phyloP scores from a whole-genome alignment of 805 yeast species.

The Kurtzmaniella fragi region DNA sequence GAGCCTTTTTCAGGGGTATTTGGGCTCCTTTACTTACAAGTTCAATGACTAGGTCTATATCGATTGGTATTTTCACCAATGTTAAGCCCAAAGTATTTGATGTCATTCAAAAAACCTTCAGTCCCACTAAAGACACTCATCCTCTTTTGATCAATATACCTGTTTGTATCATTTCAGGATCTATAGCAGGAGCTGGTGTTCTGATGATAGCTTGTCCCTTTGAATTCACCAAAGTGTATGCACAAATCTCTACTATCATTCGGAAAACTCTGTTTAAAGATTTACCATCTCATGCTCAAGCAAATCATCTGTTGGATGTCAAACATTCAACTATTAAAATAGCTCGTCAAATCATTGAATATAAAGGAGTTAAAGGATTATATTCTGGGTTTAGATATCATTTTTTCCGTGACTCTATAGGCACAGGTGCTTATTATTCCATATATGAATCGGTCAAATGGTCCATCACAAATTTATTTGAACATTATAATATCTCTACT shows the following conservation, averaged over 20 bases:
- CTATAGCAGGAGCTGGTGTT: constrained; percentile 59
- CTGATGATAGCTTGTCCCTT: constrained; percentile 75
- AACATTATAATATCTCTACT: constrained; percentile 20
- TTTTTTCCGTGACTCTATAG: constrained; percentile 60
- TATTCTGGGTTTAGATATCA: constrained; percentile 74
- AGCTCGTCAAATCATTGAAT: constrained; percentile 42
- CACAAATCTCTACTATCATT: constrained; percentile 61
- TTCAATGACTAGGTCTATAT: constrained; percentile 58
- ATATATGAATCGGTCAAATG: constrained; percentile 70
- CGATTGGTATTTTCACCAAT: constrained; percentile 58
- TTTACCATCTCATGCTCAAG: constrained; percentile 10
- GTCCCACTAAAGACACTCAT: constrained; percentile 19
- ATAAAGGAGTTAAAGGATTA: constrained; percentile 59
- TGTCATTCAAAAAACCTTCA: constrained; percentile 6
- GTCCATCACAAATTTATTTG: constrained; percentile 28
- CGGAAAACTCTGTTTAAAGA: constrained; percentile 9
- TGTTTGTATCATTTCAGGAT: constrained; percentile 53
- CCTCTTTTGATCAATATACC: constrained; percentile 38
- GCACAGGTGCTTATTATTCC: constrained; percentile 70
- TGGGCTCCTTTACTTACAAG: constrained; percentile 68
- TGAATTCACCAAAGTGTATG: constrained; percentile 76
- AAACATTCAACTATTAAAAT: constrained; percentile 38
- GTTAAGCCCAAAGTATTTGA: constrained; percentile 39
- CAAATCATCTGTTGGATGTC: constrained; percentile 7
- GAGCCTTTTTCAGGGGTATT: constrained; percentile 73